phyloP scores from a whole-genome alignment of 2,329 filamentous ascomycete genomes.

The Cordyceps fumosorosea region DNA sequence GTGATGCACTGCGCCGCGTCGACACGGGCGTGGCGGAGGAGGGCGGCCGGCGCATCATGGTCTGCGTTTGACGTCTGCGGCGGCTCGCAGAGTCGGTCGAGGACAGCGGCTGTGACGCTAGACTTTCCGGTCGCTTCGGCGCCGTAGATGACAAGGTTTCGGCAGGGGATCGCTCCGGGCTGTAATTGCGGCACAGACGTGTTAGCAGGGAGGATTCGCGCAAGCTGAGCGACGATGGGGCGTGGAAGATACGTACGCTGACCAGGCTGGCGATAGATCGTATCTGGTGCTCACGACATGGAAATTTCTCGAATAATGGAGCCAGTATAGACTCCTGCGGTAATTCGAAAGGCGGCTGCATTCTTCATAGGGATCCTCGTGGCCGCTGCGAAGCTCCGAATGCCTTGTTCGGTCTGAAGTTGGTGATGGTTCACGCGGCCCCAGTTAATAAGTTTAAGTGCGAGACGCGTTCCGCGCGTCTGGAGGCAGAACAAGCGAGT shows the following conservation, averaged over 20 bases:
- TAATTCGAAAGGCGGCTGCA: slow-evolving; percentile 40
- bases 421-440: background rate
- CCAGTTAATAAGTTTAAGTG: slow-evolving; percentile 7
- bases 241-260: slow-evolving; percentile 25
- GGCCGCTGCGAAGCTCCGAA: background rate
- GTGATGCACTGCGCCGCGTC: slow-evolving; percentile 73
- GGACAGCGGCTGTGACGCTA: slow-evolving; percentile 52
- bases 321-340: slow-evolving; percentile 46
- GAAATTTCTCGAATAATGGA: slow-evolving; percentile 42
- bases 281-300: slow-evolving; percentile 53
- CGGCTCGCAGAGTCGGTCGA: slow-evolving; percentile 21
- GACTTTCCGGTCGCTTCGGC: slow-evolving; percentile 84
- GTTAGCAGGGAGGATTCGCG: slow-evolving; percentile 2
- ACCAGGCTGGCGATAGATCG: slow-evolving; percentile 51
- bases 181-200: slow-evolving; percentile 24
- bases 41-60: slow-evolving; percentile 22
- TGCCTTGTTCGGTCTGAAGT: background rate
- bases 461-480: slow-evolving; percentile 4
- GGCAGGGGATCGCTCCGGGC: slow-evolving; percentile 61
- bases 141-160: slow-evolving; percentile 74
- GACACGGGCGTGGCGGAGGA: slow-evolving; percentile 52
- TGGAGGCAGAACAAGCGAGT: background rate
- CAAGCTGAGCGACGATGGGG: background rate
- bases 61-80: slow-evolving; percentile 8
- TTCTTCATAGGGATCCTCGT: slow-evolving; percentile 15